phyloP scores from a whole-genome alignment of 129 eudicot species.

The Sambucus nigra region DNA sequence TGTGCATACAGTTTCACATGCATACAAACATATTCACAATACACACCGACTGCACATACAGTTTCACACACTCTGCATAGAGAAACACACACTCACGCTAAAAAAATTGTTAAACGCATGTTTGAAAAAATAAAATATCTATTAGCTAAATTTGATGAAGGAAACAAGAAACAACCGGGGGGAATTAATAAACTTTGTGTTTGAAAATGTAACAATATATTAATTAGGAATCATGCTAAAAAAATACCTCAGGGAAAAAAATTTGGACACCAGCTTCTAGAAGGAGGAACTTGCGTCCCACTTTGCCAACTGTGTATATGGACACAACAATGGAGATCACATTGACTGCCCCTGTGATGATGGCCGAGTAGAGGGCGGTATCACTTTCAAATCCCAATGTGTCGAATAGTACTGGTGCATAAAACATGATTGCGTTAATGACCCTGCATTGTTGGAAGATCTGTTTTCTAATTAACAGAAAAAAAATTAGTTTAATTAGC shows the following conservation, averaged over 20 bases:
- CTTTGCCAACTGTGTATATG: conserved; percentile 69
- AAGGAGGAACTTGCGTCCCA: conserved; percentile 62
- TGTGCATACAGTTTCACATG: no score
- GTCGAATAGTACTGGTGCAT: conserved; percentile 75
- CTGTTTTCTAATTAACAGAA: conserved; percentile 19
- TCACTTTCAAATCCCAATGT: conserved; percentile 67
- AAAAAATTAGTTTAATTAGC: neutral
- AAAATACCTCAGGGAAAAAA: conserved; percentile 78
- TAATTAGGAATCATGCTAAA: no score
- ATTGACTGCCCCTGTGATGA: conserved; percentile 88
- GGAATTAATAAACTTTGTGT: no score
- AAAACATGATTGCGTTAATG: conserved; percentile 96
- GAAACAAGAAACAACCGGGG: no score
- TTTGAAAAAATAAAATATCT: no score
- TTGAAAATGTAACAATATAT: no score
- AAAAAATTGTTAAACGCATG: no score
- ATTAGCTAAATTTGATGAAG: no score
- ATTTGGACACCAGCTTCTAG: conserved; percentile 88
- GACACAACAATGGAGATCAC: conserved; percentile 70
- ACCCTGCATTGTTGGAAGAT: conserved; percentile 89
- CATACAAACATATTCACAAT: no score
- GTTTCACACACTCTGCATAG: no score
- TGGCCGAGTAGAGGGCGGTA: conserved; percentile 81
- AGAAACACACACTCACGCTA: no score
- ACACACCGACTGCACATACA: no score